Evolutionary conservation across 225 moss, liverwort and hornwort genomes (phyloP), one percentile per base, ranked within the genome.

Genomic region (Physcomitrellopsis africana): DNA sequence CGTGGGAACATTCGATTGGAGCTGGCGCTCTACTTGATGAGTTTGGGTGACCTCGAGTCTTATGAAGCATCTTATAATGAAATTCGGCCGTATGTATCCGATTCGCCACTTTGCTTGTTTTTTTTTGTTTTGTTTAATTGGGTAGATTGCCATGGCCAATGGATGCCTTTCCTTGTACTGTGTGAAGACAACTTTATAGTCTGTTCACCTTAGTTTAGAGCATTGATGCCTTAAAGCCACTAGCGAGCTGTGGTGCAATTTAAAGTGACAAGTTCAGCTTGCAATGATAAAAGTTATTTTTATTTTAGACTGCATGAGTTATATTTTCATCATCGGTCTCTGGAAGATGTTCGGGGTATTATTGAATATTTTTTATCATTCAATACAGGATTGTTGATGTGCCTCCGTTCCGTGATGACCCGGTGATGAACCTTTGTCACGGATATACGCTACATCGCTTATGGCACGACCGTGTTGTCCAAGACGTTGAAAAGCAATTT

Each of bases 51-150:
- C 69, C 77, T 81, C 61, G 87, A 83, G 63, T 89, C 89, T 16
- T 90, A 88, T 68, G 91, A 92, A 67, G 90, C 92, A 63, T 91
- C 94, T n/a, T 97, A 94, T 52, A 85, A 94, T 75, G 94, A 97
- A 80, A 86, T 97, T 69, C 90, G 93, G 60, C 86, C 92, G 92
- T 95, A 90, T 71, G 86, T 69, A 67, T 44, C 69, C 79, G 63
- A 73, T 62, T 68, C 67, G 51, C 45, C n/a, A 47, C 44, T 79
- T 41, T 26, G 5, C 10, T 14, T 1, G 23, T 29, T 57, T n/a
- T n/a, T n/a, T n/a, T n/a, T 55, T 48, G 5, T 27, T n/a, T 47
- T 37, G 15, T 9, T 63, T 43, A 60, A 51, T 72, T 67, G 57
- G 75, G 51, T 65, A 44, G 58, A 48, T 20, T 48, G 47, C 63